phyloP scores from a whole-genome alignment of 1,284 basidiomycete genomes.

The Sparassis latifolia region DNA sequence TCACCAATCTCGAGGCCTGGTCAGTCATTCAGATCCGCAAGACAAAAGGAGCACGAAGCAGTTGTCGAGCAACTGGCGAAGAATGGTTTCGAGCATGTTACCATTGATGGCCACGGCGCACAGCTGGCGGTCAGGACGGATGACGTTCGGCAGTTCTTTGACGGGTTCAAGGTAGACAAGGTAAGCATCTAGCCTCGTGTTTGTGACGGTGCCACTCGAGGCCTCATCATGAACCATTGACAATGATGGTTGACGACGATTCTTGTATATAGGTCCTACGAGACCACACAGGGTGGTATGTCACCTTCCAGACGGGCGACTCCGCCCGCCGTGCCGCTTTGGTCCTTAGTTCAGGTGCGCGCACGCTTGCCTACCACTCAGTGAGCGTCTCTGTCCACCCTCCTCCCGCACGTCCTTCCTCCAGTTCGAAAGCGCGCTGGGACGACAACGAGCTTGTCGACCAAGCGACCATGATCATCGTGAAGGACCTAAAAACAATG shows the following conservation, averaged over 20 bases:
- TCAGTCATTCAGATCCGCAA: conserved; percentile 24
- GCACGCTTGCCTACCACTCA: conserved; percentile 50
- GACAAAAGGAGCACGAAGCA: conserved; percentile 34
- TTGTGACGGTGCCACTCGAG: conserved; percentile 1
- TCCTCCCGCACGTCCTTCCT: conserved; percentile 33
- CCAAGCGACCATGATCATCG: conserved; percentile 53
- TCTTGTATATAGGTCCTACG: conserved; percentile 45
- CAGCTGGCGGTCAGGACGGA: conserved; percentile 53
- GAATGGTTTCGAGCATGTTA: conserved; percentile 62
- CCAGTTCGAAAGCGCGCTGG: conserved; percentile 41
- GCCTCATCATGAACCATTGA: background rate
- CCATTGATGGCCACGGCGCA: conserved; percentile 43
- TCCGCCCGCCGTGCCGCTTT: conserved; percentile 56
- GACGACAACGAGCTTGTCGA: conserved; percentile 53
- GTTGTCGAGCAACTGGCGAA: conserved; percentile 49
- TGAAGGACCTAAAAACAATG: conserved; percentile 52
- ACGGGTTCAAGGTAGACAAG: conserved; percentile 59
- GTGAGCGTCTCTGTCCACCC: conserved; percentile 52
- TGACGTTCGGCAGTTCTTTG: conserved; percentile 55
- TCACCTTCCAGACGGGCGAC: conserved; percentile 56
- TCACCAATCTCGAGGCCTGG: conserved; percentile 37
- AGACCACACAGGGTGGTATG: conserved; percentile 62
- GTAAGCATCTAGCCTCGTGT: conserved; percentile 31
- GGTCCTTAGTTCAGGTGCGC: conserved; percentile 44
- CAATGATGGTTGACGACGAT: background rate